Percentiles rank a stretch among this genome's conserved stretches.
These are phyloP conservation scores for Neofusicoccum kwambonambiense DNA, from an alignment of 2,329 filamentous ascomycete genomes.

Conservation along the genomic window DNA sequence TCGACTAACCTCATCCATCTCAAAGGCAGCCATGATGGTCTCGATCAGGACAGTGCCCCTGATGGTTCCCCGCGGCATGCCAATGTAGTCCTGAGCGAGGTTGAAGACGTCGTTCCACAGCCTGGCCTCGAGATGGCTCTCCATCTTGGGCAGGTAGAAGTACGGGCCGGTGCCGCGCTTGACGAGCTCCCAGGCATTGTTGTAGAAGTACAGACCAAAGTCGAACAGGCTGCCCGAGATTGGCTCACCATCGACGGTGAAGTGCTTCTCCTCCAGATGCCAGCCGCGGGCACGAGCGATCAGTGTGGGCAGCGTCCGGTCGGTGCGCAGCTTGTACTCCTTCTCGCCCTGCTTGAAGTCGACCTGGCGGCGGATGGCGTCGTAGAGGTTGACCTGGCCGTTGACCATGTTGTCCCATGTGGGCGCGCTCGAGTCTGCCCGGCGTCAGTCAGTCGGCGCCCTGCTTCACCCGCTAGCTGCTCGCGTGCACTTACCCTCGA, in stretches of 20 bases:
- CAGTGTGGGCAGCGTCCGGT: slow-evolving; percentile 81
- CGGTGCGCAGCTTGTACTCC: slow-evolving; percentile 95
- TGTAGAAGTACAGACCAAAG: slow-evolving; percentile 98
- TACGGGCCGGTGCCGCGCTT: slow-evolving; percentile 85
- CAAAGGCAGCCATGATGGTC: slow-evolving; percentile 95
- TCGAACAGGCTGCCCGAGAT: slow-evolving; percentile 93
- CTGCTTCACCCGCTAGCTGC: background rate
- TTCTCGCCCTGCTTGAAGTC: slow-evolving; percentile 96
- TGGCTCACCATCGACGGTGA: slow-evolving; percentile 91
- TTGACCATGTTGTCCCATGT: slow-evolving; percentile 99
- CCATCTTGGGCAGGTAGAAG: slow-evolving; percentile 98
- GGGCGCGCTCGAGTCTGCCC: slow-evolving; percentile 82
- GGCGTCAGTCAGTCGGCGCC: background rate
- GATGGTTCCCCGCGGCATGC: slow-evolving; percentile 86
- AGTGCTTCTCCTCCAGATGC: slow-evolving; percentile 98
- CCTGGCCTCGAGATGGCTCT: slow-evolving; percentile 92
- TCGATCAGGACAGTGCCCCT: slow-evolving; percentile 95
- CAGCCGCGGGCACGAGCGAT: slow-evolving; percentile 94
- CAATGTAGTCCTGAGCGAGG: slow-evolving; percentile 87
- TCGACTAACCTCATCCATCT: slow-evolving; percentile 81
- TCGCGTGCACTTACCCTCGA: slow-evolving; percentile 68
- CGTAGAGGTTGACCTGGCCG: slow-evolving; percentile 95
- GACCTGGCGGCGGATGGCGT: slow-evolving; percentile 87
- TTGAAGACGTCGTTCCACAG: slow-evolving; percentile 99
- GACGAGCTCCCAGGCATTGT: slow-evolving; percentile 89